Percentiles rank a stretch among this genome's conserved stretches.
These are phyloP conservation scores for Mycena olivaceomarginata DNA, from an alignment of 768 basidiomycete species.

Conservation along the genomic window DNA sequence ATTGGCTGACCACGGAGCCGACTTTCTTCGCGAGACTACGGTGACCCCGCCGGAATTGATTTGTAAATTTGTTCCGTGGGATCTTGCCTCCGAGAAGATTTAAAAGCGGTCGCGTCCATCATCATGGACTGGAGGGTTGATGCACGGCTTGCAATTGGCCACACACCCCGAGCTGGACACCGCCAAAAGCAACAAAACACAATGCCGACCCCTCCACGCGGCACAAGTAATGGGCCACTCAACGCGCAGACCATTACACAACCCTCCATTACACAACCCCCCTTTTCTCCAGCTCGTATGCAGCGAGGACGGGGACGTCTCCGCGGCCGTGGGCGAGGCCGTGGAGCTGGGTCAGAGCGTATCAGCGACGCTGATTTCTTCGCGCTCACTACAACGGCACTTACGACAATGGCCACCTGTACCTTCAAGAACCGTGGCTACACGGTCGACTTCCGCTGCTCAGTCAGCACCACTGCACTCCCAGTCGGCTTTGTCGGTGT, in stretches of 20 bases:
- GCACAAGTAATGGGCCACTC: no score
- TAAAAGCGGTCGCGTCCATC: constrained; percentile 18
- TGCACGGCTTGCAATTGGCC: constrained; percentile 18
- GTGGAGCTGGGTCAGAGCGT: background rate
- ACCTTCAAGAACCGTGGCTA: background rate
- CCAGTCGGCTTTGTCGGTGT: no score
- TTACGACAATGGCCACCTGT: no score
- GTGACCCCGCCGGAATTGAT: constrained; percentile 23
- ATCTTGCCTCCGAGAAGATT: constrained; percentile 8
- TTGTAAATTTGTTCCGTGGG: constrained; percentile 17
- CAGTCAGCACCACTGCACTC: background rate
- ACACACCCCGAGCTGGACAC: background rate
- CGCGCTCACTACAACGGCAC: background rate
- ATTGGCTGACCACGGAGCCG: constrained; percentile 10
- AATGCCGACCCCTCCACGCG: background rate
- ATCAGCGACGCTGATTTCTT: background rate
- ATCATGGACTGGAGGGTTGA: constrained; percentile 29
- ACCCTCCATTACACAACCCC: no score
- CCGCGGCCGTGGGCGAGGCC: background rate
- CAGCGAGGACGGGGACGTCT: background rate
- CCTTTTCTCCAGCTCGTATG: no score
- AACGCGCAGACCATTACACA: no score
- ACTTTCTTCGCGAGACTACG: constrained; percentile 17
- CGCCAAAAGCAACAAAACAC: constrained; percentile 1
- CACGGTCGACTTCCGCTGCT: background rate